phyloP scores from a whole-genome alignment of 257 asterid genomes.

The Lantana camara region DNA sequence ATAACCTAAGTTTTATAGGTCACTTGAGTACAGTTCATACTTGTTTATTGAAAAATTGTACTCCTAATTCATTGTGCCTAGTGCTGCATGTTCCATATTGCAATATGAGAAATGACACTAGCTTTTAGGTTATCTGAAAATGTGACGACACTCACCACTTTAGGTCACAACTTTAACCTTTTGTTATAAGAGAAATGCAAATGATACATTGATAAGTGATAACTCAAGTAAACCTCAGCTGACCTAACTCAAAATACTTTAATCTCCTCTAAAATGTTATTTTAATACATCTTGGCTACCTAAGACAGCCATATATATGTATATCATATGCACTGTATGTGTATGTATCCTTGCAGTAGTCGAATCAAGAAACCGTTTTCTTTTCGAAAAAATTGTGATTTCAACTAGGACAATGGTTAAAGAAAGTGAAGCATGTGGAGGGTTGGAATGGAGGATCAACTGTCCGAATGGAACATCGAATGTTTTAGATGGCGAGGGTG shows the following conservation, averaged over 20 bases:
- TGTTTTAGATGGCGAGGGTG: slow-evolving; percentile 31
- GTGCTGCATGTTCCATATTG: background rate
- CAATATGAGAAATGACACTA: background rate
- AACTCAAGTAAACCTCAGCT: too few relatives aligned
- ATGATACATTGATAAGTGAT: too few relatives aligned
- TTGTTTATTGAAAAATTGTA: too few relatives aligned
- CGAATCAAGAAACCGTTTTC: background rate
- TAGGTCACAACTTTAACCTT: slow-evolving; percentile 26
- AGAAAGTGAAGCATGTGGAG: slow-evolving; percentile 28
- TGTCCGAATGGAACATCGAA: slow-evolving; percentile 44
- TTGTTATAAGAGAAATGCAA: slow-evolving; percentile 25
- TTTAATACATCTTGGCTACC: slow-evolving; percentile 31
- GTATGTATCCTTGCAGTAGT: slow-evolving; percentile 3
- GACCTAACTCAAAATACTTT: background rate
- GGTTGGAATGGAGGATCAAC: slow-evolving; percentile 60
- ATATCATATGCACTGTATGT: slow-evolving; percentile 25
- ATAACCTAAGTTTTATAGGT: slow-evolving; percentile 9
- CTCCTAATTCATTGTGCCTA: too few relatives aligned
- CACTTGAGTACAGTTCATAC: too few relatives aligned
- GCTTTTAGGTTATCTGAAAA: background rate
- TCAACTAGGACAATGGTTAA: slow-evolving; percentile 44
- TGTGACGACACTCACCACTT: slow-evolving; percentile 17
- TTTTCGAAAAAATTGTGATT: background rate
- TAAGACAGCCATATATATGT: slow-evolving; percentile 31
- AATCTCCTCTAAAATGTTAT: slow-evolving; percentile 32